These are phyloP conservation scores for Trichosanthes cucumerina DNA, from an alignment of 306 rosid species.

Conservation along the genomic window DNA sequence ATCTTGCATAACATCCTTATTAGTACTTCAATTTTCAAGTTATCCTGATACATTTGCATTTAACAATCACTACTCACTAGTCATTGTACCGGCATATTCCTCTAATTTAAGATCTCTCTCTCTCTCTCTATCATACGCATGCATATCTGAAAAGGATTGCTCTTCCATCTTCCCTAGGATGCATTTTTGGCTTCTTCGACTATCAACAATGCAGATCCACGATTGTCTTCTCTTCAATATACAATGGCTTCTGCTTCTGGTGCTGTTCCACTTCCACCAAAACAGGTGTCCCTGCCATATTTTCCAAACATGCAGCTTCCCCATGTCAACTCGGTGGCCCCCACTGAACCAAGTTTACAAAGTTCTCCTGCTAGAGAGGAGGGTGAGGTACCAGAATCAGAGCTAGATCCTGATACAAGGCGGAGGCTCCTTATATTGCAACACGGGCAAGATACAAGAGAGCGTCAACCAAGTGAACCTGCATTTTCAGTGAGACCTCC, in stretches of 20 bases:
- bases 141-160: not conserved
- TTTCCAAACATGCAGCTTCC: slow-evolving; percentile 48
- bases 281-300: slow-evolving; percentile 42
- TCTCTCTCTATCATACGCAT: not conserved
- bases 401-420: slow-evolving; percentile 96
- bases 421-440: slow-evolving; percentile 97
- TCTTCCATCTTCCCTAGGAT: slow-evolving; percentile 38
- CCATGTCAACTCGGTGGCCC: slow-evolving; percentile 50
- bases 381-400: slow-evolving; percentile 99
- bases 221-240: slow-evolving; percentile 44
- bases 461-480: slow-evolving; percentile 52
- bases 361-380: slow-evolving; percentile 98
- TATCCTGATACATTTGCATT: not conserved
- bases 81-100: not conserved
- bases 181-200: slow-evolving; percentile 45
- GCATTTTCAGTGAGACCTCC: slow-evolving; percentile 59
- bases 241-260: slow-evolving; percentile 49
- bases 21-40: not conserved
- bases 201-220: slow-evolving; percentile 47
- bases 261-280: slow-evolving; percentile 39
- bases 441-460: slow-evolving; percentile 96
- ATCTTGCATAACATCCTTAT: not conserved
- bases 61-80: not conserved
- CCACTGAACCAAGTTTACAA: slow-evolving; percentile 66
- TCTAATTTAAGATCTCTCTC: not conserved